These are phyloP conservation scores for Uncinocarpus reesii DNA, from an alignment of 2,329 filamentous ascomycete species.

Conservation along the genomic window DNA sequence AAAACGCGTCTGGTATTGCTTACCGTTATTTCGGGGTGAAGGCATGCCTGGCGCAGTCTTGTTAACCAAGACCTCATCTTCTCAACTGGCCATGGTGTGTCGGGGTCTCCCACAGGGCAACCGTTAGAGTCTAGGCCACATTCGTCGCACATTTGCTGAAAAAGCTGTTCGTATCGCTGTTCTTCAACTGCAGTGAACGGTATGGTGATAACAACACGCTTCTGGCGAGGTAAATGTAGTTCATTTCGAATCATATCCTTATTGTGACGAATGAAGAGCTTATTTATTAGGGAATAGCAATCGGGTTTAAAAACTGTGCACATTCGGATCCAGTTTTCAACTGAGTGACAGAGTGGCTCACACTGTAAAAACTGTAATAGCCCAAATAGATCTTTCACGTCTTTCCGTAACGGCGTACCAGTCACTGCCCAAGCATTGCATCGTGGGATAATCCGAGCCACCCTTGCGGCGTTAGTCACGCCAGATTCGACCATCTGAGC, in stretches of 20 bases:
- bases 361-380: constrained; percentile 71
- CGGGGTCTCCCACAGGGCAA: constrained; percentile 50
- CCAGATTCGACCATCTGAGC: constrained; percentile 90
- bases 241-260: constrained; percentile 73
- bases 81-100: constrained; percentile 49
- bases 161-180: constrained; percentile 71
- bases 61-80: constrained; percentile 71
- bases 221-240: constrained; percentile 68
- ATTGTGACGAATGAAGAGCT: constrained; percentile 70
- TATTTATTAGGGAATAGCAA: constrained; percentile 60
- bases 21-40: constrained; percentile 73
- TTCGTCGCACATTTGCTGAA: constrained; percentile 61
- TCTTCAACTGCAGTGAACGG: constrained; percentile 87
- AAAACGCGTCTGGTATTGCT: constrained; percentile 53
- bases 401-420: constrained; percentile 76
- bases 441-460: constrained; percentile 70
- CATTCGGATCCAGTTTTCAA: constrained; percentile 58
- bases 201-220: constrained; percentile 75
- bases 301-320: constrained; percentile 49
- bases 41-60: constrained; percentile 66
- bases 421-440: constrained; percentile 86
- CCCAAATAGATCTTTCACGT: constrained; percentile 68
- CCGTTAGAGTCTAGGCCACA: constrained; percentile 58
- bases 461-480: constrained; percentile 67
- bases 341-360: constrained; percentile 59